Base-by-base conservation (phyloP, 805 yeast genomes). In the Monosporozyma aquatica region DNA sequence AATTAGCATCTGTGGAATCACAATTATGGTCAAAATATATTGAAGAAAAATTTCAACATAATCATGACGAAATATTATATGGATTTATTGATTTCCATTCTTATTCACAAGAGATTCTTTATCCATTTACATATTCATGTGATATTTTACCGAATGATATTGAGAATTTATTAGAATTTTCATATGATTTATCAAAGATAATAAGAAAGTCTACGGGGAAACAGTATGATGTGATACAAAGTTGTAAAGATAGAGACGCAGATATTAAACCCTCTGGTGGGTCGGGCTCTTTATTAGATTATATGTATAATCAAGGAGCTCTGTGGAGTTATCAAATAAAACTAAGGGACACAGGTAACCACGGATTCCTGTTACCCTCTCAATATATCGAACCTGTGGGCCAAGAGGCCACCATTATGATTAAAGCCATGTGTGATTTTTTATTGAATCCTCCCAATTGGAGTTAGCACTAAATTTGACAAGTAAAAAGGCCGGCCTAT, bases 1-100 rank as follows among this genome's bases (percentile, higher is more conserved):
- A 87, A 5, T 78, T 82, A 55, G 92, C 76, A 51, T 76, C 82
- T 6, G 56, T 74, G 20, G 87, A 81, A 50, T 73, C 80, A 18
- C 61, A 64, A 22, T 62, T 69, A 10, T 69, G 77, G 69, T 67
- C 71, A 44, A 56, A 58, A 5, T 74, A 72, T 47, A 56, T 76
- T 48, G 72, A 71, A 51, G 49, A 56, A 24, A 58, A 64, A 1
- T 62, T 61, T 41, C 60, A 59, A 37, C 18, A 17, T 7, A 18
- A 24, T 15, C 45, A 58, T 25, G 69, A 74, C 46, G 83, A 81
- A 54, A 71, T 74, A 29, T 74, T 84, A 27, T 74, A 75, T 57
- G 95, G 95, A 1, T 87, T 77, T 57, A 65, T 87, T 32, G 95
- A 87, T 59, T 70, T 85, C 50, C 95, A 85, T 56, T 82, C 95